A percentile compares a stretch with the other conserved stretches of the same genome.
These are phyloP conservation scores for Exserohilum rostratum DNA, from an alignment of 2,329 filamentous ascomycete species.

Conservation along the genomic window DNA sequence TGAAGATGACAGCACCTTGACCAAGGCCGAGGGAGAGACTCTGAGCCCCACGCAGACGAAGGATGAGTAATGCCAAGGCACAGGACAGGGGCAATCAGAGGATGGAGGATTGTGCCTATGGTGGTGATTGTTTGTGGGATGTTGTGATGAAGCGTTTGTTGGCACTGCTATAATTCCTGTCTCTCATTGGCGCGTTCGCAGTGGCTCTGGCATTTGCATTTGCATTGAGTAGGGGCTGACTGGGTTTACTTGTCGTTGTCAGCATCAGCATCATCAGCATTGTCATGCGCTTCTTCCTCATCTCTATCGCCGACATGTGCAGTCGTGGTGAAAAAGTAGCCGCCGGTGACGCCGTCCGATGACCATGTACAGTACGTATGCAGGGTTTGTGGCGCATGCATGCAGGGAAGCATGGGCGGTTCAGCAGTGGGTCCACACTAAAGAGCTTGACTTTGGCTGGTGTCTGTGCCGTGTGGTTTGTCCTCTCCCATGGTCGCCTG, in stretches of 20 bases:
- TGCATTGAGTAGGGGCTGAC: background rate
- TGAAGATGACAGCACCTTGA: conserved; percentile 9
- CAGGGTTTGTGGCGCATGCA: conserved; percentile 3
- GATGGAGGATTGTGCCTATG: background rate
- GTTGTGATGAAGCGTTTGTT: background rate
- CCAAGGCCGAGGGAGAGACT: conserved; percentile 5
- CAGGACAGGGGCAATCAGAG: background rate
- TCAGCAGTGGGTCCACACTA: conserved; percentile 6
- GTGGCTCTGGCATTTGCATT: background rate
- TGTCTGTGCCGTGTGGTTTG: conserved; percentile 2
- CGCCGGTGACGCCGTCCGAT: background rate
- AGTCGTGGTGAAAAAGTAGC: background rate
- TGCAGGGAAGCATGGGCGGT: background rate
- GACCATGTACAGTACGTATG: background rate
- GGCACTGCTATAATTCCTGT: background rate
- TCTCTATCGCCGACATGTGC: too few species aligned
- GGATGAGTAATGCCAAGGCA: background rate
- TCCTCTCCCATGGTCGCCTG: background rate
- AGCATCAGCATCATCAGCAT: background rate
- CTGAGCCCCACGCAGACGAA: conserved; percentile 19
- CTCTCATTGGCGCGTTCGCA: background rate
- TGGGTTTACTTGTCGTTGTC: background rate
- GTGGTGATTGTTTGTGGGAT: background rate
- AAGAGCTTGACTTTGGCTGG: conserved; percentile 15
- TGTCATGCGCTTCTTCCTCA: background rate